A percentile compares a stretch with the other conserved stretches of the same genome.
These are phyloP conservation scores for Camellia lanceoleosa DNA, from an alignment of 148 eudicot genomes.

Conservation along the genomic window DNA sequence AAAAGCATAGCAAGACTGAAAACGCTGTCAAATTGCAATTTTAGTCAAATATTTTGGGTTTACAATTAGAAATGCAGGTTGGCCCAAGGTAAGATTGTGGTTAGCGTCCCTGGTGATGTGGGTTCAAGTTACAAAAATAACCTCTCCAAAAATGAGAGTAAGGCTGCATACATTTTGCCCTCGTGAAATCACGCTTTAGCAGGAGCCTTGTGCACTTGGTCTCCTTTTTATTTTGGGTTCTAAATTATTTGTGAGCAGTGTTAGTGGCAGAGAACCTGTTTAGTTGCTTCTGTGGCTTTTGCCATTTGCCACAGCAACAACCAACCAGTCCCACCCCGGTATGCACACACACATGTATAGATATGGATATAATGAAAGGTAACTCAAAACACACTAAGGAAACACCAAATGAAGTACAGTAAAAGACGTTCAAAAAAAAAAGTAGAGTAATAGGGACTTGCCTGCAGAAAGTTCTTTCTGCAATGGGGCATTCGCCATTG, in stretches of 20 bases:
- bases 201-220: no score
- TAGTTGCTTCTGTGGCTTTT: slow-evolving; percentile 1
- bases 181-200: no score
- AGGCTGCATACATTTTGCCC: no score
- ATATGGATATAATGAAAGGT: slow-evolving; percentile 6
- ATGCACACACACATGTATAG: neutral
- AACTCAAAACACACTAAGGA: neutral
- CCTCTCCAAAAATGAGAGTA: no score
- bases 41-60: neutral
- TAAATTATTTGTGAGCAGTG: neutral
- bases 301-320: neutral
- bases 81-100: neutral
- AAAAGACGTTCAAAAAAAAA: neutral
- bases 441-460: slow-evolving; percentile 17
- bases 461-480: slow-evolving; percentile 94
- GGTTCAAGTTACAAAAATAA: no score
- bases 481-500: slow-evolving; percentile 83
- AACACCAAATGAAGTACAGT: neutral
- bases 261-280: neutral
- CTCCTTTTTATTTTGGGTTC: neutral
- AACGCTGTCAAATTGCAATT: neutral
- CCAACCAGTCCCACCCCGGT: neutral
- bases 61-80: neutral
- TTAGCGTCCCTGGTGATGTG: no score
- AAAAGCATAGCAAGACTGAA: neutral